Evolutionary conservation across 2,329 filamentous ascomycete species (phyloP), one percentile per base, ranked within the genome.

Genomic region (Neoscytalidium dimidiatum): DNA sequence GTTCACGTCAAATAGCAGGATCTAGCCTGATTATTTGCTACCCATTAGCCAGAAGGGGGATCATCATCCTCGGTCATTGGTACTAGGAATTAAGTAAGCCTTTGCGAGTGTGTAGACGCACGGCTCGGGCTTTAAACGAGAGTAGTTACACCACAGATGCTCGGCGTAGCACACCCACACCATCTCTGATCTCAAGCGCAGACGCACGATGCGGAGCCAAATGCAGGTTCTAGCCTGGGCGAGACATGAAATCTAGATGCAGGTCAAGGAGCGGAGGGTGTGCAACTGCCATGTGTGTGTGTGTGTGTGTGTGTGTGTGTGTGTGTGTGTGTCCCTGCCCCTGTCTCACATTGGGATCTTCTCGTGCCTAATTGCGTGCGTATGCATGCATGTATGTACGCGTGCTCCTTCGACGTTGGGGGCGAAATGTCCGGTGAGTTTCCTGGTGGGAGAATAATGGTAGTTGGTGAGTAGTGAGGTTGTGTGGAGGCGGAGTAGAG

Each of bases 181-280:
- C 19, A 23, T n/a, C n/a, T 23, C 11, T 23, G 19, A 23, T 23
- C 19, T 48, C 7, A 48, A 26, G 21, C 21, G 21, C 44, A 26
- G 21, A 48, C 21, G 44, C 44, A 48, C 44, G 38, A 17, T 41
- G 52, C 52, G 33, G 21, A 43, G 14, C n/a, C 5, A 33, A n/a
- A 52, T 56, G 51, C 21, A 35, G 52, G 33, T 41, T 41, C 52
- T 41, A 56, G 21, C 53, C 53, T 29, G 53, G 52, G n/a, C 13
- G 38, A 17, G 19, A 13, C 28, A 23, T 14, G 38, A 38, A 31
- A 4, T 17, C 5, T 43, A 35, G 35, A 43, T 58, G 23, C 53
- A 43, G 21, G 23, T 58, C 29, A 9, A 13, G 8, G 19, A 21
- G 11, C 7, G 35, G 9, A 33, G 26, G 26, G 14, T 31, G 8